Conservation (phyloP, 257 asterid genomes). For the Euphrasia confusa region DNA sequence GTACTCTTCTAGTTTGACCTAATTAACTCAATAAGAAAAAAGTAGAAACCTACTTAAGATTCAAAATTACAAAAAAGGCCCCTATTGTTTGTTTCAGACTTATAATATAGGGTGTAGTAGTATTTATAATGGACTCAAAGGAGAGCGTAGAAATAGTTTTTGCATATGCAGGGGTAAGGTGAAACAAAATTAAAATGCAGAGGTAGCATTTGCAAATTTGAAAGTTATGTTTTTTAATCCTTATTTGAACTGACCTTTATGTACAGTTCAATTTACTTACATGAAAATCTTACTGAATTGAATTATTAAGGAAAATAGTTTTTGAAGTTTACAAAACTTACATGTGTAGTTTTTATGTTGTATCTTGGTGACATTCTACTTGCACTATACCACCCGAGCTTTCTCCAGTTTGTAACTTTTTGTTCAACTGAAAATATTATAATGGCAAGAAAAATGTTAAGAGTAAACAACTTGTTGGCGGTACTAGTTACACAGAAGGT, state of each 20-base stretch:
- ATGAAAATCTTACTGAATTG: background rate
- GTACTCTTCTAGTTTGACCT: too few relatives aligned
- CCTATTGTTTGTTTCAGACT: too few relatives aligned
- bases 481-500: background rate
- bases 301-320: constrained; percentile 1
- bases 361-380: background rate
- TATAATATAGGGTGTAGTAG: too few relatives aligned
- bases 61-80: too few relatives aligned
- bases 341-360: constrained; percentile 1
- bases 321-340: constrained; percentile 1
- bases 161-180: background rate
- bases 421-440: constrained; percentile 1
- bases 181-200: background rate
- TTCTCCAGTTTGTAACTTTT: background rate
- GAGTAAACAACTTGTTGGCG: constrained; percentile 5
- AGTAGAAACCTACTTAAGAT: too few relatives aligned
- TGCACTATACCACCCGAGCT: background rate
- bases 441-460: background rate
- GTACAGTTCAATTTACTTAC: constrained; percentile 15
- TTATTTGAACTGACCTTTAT: constrained; percentile 1
- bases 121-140: too few relatives aligned
- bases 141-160: background rate
- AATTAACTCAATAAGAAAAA: too few relatives aligned
- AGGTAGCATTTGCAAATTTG: background rate
- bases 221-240: background rate